These are phyloP conservation scores for Malus domestica DNA, from an alignment of 306 rosid species.

Conservation along the genomic window DNA sequence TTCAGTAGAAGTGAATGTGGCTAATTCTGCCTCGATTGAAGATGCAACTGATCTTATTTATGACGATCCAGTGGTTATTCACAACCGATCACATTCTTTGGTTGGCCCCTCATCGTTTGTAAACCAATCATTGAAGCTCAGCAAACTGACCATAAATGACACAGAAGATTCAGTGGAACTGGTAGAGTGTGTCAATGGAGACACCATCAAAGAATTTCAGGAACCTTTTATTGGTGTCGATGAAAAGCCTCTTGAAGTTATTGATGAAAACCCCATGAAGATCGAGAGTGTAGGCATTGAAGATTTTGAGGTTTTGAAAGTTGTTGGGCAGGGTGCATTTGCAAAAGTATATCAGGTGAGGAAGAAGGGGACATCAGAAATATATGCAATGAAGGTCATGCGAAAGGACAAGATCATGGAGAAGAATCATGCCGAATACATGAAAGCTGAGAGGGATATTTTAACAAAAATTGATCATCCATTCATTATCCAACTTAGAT, in stretches of 20 bases:
- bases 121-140: slow-evolving; percentile 69
- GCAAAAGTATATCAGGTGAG: slow-evolving; percentile 92
- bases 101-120: slow-evolving; percentile 85
- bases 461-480: slow-evolving; percentile 83
- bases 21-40: slow-evolving; percentile 24
- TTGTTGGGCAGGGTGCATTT: slow-evolving; percentile 97
- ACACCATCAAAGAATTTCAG: slow-evolving; percentile 27
- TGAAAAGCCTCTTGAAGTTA: slow-evolving; percentile 32
- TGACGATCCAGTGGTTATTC: slow-evolving; percentile 72
- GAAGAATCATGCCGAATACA: slow-evolving; percentile 90
- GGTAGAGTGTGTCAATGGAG: slow-evolving; percentile 23
- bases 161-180: slow-evolving; percentile 43
- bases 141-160: slow-evolving; percentile 67
- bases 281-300: slow-evolving; percentile 60
- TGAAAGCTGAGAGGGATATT: slow-evolving; percentile 97
- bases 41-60: slow-evolving; percentile 51
- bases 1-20: slow-evolving; percentile 37
- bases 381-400: slow-evolving; percentile 99
- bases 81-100: slow-evolving; percentile 76
- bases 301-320: slow-evolving; percentile 89
- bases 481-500: slow-evolving; percentile 83
- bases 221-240: slow-evolving; percentile 21
- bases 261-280: slow-evolving; percentile 26
- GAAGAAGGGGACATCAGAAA: slow-evolving; percentile 83
- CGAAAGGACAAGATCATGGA: slow-evolving; percentile 94